Evolutionary conservation across 2,329 filamentous ascomycete genomes (phyloP).

Genomic region (Aspergillus ustus): DNA sequence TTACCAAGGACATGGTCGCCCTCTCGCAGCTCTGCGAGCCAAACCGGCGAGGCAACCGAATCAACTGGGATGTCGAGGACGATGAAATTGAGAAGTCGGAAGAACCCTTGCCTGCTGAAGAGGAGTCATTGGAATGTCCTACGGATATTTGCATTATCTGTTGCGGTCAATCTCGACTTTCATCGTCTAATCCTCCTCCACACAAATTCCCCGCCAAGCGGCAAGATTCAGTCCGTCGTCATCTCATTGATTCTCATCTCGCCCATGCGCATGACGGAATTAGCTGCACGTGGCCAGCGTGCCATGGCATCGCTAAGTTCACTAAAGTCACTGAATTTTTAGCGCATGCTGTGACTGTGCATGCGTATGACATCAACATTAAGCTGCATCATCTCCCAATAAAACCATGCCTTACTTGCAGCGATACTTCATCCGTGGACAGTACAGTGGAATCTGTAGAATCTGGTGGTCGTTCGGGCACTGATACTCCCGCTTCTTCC

Average conservation of each 20-base stretch:
- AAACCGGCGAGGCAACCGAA: conserved; percentile 29
- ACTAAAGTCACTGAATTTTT: conserved; percentile 27
- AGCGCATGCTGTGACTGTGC: conserved; percentile 21
- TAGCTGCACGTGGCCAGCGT: conserved; percentile 27
- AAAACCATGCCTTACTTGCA: conserved; percentile 10
- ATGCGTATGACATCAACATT: conserved; percentile 26
- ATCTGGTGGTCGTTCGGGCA: conserved; percentile 18
- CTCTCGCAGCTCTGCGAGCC: conserved; percentile 30
- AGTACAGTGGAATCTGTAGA: conserved; percentile 9
- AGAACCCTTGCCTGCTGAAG: conserved; percentile 17
- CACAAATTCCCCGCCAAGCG: conserved; percentile 30
- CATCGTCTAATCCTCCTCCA: conserved; percentile 29
- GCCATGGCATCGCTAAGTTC: conserved; percentile 25
- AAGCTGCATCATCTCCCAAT: conserved; percentile 21
- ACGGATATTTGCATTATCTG: conserved; percentile 34
- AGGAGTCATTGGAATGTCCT: conserved; percentile 22
- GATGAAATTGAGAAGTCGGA: conserved; percentile 22
- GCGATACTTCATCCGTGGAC: conserved; percentile 8
- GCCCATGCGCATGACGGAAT: conserved; percentile 24
- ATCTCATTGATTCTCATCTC: conserved; percentile 31
- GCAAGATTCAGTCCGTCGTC: conserved; percentile 29
- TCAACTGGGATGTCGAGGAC: conserved; percentile 28
- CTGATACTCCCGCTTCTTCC: conserved; percentile 25
- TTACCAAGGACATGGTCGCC: conserved; percentile 35
- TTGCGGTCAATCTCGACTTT: conserved; percentile 29